Evolutionary conservation across 2,329 filamentous ascomycete genomes (phyloP), one percentile per base, ranked within the genome.

Genomic region (Bipolaris cookei): DNA sequence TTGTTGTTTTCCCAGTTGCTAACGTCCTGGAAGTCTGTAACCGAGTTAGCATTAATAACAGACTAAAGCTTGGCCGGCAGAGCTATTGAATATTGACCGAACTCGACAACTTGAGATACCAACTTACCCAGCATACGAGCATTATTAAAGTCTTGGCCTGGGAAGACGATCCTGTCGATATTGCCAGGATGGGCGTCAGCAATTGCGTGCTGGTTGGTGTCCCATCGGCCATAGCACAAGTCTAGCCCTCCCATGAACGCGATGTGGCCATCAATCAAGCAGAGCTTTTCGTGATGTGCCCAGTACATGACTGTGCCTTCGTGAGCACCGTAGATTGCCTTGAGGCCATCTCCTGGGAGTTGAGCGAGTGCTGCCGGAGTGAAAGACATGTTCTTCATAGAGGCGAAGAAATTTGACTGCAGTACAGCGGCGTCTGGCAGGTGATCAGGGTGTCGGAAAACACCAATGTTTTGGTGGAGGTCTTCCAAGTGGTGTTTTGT

Each of bases 161-260:
- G 91, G 75, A 94, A 97, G 10, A 97, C 76, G 41, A 91, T 91
- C 23, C 85, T 80, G 56, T 91, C 86, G 21, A 96, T 73, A 73
- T 96, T 85, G 3, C 86, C 86, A 0, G 92, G 91, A 71, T 97
- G 92, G 13, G 88, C 88, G 76, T 96, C 92, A 3, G 92, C 86
- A 62, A 97, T 92, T 1, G 90, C 86, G 73, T 97, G 93, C 80
- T 89, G 87, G 74, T 91, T 91, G 6, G 91, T 96, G 68, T 97
- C 92, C 74, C 90, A 97, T 70, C 92, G 84, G 34, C 92, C 92
- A 68, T 92, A 97, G 73, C 77, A 97, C 68, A 96, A 82, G 76
- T 97, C 92, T 1, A 97, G 80, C 18, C 92, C 93, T 47, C 92
- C 92, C 92, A 97, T 97, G 72, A 97, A 97, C 2, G 89, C 92